Conservation (phyloP, 2,329 filamentous ascomycete genomes). For the Fusarium tjaetaba region DNA sequence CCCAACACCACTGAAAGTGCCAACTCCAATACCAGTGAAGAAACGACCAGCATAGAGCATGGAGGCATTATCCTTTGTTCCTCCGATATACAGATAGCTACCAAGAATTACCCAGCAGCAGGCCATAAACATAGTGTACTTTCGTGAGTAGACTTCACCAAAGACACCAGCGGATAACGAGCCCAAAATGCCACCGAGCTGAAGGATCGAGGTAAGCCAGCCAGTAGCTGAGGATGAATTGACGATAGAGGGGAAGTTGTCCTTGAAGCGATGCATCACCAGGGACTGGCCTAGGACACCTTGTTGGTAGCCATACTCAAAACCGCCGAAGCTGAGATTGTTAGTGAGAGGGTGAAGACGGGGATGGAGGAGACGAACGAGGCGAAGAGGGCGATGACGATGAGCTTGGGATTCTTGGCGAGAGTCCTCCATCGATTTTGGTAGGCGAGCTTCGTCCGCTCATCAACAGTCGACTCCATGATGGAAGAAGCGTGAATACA, state of each 20-base stretch:
- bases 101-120: constrained; percentile 58
- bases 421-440: constrained; percentile 40
- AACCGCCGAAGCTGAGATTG: constrained; percentile 31
- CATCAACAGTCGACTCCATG: constrained; percentile 31
- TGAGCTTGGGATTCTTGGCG: constrained; percentile 34
- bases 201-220: constrained; percentile 62
- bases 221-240: constrained; percentile 57
- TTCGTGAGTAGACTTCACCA: constrained; percentile 60
- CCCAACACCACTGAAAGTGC: constrained; percentile 56
- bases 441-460: constrained; percentile 36
- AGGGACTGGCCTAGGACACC: constrained; percentile 64
- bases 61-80: constrained; percentile 49
- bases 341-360: background rate
- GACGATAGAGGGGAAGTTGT: constrained; percentile 59
- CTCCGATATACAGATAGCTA: constrained; percentile 57
- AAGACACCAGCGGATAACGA: constrained; percentile 59
- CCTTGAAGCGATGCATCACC: constrained; percentile 61
- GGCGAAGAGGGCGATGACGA: constrained; percentile 37
- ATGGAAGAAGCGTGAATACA: background rate
- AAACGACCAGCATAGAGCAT: constrained; percentile 60
- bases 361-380: constrained; percentile 19
- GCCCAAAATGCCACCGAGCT: constrained; percentile 59
- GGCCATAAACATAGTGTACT: constrained; percentile 61
- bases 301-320: constrained; percentile 52
- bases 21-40: constrained; percentile 60